Conservation (phyloP, 1,139 yeast species). For the Eremothecium coryli region DNA sequence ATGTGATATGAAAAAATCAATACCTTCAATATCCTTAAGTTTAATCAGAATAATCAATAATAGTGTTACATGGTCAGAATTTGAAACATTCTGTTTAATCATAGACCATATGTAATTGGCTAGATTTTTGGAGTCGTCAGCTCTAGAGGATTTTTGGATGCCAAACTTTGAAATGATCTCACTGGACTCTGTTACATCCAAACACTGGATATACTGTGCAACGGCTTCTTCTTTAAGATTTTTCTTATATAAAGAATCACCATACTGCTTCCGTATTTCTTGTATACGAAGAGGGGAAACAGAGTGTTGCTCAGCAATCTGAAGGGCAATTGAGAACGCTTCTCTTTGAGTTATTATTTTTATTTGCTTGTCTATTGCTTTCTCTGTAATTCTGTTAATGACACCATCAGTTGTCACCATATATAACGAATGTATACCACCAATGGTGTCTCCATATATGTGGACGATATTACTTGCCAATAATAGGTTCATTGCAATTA, state of each 20-base stretch:
- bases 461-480: constrained; percentile 55
- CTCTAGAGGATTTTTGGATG: constrained; percentile 54
- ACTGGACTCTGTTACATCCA: constrained; percentile 53
- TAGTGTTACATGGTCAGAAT: constrained; percentile 72
- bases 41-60: constrained; percentile 79
- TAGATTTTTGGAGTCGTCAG: constrained; percentile 34
- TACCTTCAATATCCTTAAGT: constrained; percentile 50
- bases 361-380: constrained; percentile 56
- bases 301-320: constrained; percentile 45
- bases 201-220: constrained; percentile 51
- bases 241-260: constrained; percentile 58
- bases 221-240: constrained; percentile 64
- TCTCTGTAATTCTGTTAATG: constrained; percentile 59
- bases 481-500: constrained; percentile 60
- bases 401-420: constrained; percentile 70
- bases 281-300: constrained; percentile 32
- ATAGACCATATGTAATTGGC: constrained; percentile 58
- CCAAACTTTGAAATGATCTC: constrained; percentile 75
- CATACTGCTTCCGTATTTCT: constrained; percentile 57
- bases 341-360: constrained; percentile 62
- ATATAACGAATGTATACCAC: constrained; percentile 42
- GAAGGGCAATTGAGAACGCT: constrained; percentile 63
- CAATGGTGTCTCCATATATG: constrained; percentile 38
- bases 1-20: constrained; percentile 49
- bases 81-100: constrained; percentile 45